Base-by-base conservation (phyloP, 2,329 filamentous ascomycete genomes). In the Clonostachys rosea region DNA sequence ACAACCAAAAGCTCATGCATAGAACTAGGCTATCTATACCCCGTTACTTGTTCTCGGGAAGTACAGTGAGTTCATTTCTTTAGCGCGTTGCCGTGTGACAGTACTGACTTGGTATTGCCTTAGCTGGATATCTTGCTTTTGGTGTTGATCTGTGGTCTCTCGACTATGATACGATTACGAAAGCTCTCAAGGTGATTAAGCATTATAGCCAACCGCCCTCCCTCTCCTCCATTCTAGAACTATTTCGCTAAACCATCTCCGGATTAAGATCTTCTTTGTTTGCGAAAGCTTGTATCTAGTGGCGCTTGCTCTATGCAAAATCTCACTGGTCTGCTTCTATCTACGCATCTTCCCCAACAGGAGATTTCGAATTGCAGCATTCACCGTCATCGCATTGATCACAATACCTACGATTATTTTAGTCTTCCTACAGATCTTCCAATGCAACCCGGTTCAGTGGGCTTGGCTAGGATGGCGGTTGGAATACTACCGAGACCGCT, bases 121-220 rank as follows among this genome's bases (percentile, higher is more conserved):
- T 30, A 30, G 24, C 57, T 17, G 55, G 59, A 2, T 44, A 54
- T 1, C 42, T 55, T 3, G 61, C 56, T 1, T 67, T 69, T 36
- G 67, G 67, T 6, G 58, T 63, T 16, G 67, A 70, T 45, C 58
- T 69, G 3, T 70, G 67, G 67, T 62, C 59, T 14, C 52, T 69
- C 2, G 42, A 56, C 8, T 40, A 50, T 6, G 52, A 57, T 2
- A 46, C 46, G 3, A 52, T 69, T 16, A 61, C 60, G 1, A 44
- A 47, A 7, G 60, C 59, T 5, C 56, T 70, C 36, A 63, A 59
- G 51, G 59, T 68, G 14, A 40, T 30, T 30, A 16, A 30, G 13
- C 14, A 3, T 17, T 18, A 18, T 5, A n/a, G 2, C 24, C 8
- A 24, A 9, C 24, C 24, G 24, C 24, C 24, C 9, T 10, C 24